Evolutionary conservation across 257 asterid species (phyloP), one percentile per base, ranked within the genome.

Genomic region (Gentiana dahurica): DNA sequence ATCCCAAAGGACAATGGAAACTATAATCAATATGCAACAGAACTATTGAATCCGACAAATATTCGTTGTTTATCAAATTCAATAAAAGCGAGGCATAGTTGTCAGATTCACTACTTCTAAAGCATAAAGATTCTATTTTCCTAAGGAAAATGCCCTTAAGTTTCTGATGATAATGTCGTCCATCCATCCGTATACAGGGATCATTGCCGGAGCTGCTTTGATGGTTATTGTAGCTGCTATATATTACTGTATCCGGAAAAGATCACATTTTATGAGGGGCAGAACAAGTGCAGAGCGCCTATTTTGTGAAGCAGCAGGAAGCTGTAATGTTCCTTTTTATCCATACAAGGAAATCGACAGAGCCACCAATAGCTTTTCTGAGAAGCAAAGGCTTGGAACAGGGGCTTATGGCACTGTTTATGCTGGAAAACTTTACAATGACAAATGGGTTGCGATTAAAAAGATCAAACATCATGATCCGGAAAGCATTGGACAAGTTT

Each of bases 321-420:
- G 65, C 80, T 59, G 81, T 12, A 74, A 75, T 54, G 75, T 90
- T 45, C 83, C 89, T 10, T 57, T 82, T 60, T 87, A 73, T 49
- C 75, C 83, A 46, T 84, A 79, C 63, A 87, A 75, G 71, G 98
- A 90, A 57, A 79, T 90, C 9, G 94, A 90, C 60, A 65, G 81
- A 52, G 94, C 98, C 12, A 87, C 98, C 8, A 79, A 69, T 45
- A 61, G 80, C 63, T 90, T 90, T 51, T 71, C 81, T 2, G 98
- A 90, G 7, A 83, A 74, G 37, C 87, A 80, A 52, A 73, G 87
- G 64, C 81, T 90, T 6, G 98, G 98, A 61, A 90, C 89, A 0
- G 98, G 98, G 1, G 98, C 98, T 49, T 84, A 90, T 38, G 98
- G 98, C 49, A 90, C 98, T 7, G 98, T 90, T 56, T 90, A 90